Evolutionary conservation across 2,329 filamentous ascomycete genomes (phyloP), one percentile per base, ranked within the genome.

Genomic region (Apiospora sp.): DNA sequence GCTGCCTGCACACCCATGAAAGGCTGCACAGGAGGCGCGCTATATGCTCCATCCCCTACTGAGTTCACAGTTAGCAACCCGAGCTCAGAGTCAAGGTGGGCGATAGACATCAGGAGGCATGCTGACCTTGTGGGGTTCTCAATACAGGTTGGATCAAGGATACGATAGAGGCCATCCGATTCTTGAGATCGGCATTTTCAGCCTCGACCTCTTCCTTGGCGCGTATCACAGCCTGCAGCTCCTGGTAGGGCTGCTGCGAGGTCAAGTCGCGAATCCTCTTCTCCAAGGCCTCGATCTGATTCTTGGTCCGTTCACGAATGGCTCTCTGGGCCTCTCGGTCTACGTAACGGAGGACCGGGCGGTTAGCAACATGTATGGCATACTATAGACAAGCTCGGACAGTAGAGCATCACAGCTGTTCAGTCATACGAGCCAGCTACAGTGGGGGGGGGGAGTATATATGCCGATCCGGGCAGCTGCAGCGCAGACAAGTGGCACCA

Each of bases 301-400:
- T 89, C 83, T 92, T 94, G 41, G 94, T 96, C 71, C 94, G 90
- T 84, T 96, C 93, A 58, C 94, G 89, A 73, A 97, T 96, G 51
- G 93, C 94, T 68, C 94, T 89, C 81, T 97, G 94, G 43, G 94
- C 94, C 82, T 97, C 94, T 72, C 94, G 91, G 81, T 97, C 94
- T 88, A 90, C 22, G 41, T 64, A 30, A 41, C 61, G 41, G 37
- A 71, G 48, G 77, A 76, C 67, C 75, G 70, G 34, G 71, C 67
- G 67, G 71, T 72, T 14, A 71, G 48, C 27, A 67, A 48, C 49
- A 49, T 27, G 67, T 7, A 30, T 3, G 41, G 2, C 6, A 48
- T 7, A 27, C 22, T 24, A 30, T 46, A 27, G 13, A n/a, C 22
- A 30, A n/a, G 64, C n/a, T 24, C 10, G 34, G 24, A 24, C 10